Base-by-base conservation (phyloP, 805 yeast genomes). In the Nakazawaea pomicola region DNA sequence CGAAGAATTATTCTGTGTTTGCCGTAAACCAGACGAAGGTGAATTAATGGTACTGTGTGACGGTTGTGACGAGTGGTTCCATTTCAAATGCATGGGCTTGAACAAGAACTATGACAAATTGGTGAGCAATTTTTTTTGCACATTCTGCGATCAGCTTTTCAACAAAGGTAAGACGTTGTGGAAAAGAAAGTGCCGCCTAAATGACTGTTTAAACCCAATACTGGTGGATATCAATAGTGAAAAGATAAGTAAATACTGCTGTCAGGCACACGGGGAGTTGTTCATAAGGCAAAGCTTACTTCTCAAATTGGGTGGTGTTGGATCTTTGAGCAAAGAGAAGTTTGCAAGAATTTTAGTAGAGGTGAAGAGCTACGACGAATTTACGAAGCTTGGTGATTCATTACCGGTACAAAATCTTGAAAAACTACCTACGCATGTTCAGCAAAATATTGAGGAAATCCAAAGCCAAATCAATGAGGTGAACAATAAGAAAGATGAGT, bases 11-110 rank as follows among this genome's bases (percentile, higher is more conserved):
- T 88, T 70, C 52, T 89, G 97, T 56, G 61, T 80, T 0, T 89
- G 97, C 57, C 70, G 93, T 29, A 73, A 72, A 46, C 83, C 88
- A 0, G 96, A 90, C 52, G 69, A 72, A 45, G 93, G 90, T 1
- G 80, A 77, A 44, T 63, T 89, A 56, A 90, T 90, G 97, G 83
- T 90, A n/a, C 87, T 84, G 0, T 89, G 97, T 57, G 96, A 89
- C 56, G 90, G 87, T 5, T 90, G 97, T 61, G 96, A 88, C 53
- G 96, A 87, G 44, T 90, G 97, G 97, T 90, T 72, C 55, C 97
- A 90, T 60, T 86, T 89, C 59, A 65, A 63, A 34, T 90, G 97
- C 56, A 75, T 89, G 71, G 70, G 70, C 39, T 55, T 88, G 28
- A 69, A 78, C 38, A 57, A 56, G 7, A 60, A 65, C 40, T 72